These are phyloP conservation scores for Yamadazyma aaseri DNA, from an alignment of 1,139 yeast species.

Conservation along the genomic window DNA sequence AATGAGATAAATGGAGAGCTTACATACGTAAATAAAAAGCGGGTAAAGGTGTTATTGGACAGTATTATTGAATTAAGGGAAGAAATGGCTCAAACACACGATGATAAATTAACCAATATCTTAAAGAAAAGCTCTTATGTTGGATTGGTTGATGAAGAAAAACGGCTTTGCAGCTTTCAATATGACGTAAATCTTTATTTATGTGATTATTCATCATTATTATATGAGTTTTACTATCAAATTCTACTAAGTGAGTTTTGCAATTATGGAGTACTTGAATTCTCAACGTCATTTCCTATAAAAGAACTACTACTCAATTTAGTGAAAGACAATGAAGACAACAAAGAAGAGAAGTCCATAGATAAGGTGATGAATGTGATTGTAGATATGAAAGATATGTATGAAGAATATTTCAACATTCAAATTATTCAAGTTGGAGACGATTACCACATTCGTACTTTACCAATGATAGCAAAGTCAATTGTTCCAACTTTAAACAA, in stretches of 20 bases:
- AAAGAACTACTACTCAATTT: constrained; percentile 27
- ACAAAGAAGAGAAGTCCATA: constrained; percentile 1
- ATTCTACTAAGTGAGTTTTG: constrained; percentile 74
- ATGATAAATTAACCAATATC: constrained; percentile 59
- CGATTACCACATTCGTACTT: constrained; percentile 36
- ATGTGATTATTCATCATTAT: constrained; percentile 75
- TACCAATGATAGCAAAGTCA: constrained; percentile 70
- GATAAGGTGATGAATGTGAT: constrained; percentile 26
- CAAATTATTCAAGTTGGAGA: constrained; percentile 28
- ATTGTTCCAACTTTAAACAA: constrained; percentile 64
- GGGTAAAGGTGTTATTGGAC: constrained; percentile 46
- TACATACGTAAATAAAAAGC: constrained; percentile 11
- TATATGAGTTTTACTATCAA: constrained; percentile 77
- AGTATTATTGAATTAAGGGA: constrained; percentile 57
- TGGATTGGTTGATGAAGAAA: constrained; percentile 74
- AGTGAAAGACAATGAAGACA: constrained; percentile 13
- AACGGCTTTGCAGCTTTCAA: constrained; percentile 78
- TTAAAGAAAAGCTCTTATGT: constrained; percentile 72
- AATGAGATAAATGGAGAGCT: not conserved
- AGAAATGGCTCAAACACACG: constrained; percentile 46
- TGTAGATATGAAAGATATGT: constrained; percentile 67
- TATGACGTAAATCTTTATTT: constrained; percentile 73
- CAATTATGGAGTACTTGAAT: constrained; percentile 68
- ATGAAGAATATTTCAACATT: constrained; percentile 72
- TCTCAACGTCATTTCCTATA: constrained; percentile 39